A percentile compares a stretch with the other conserved stretches of the same genome.
These are phyloP conservation scores for Jamesozyma hellenica DNA, from an alignment of 805 yeast genomes.

Conservation along the genomic window DNA sequence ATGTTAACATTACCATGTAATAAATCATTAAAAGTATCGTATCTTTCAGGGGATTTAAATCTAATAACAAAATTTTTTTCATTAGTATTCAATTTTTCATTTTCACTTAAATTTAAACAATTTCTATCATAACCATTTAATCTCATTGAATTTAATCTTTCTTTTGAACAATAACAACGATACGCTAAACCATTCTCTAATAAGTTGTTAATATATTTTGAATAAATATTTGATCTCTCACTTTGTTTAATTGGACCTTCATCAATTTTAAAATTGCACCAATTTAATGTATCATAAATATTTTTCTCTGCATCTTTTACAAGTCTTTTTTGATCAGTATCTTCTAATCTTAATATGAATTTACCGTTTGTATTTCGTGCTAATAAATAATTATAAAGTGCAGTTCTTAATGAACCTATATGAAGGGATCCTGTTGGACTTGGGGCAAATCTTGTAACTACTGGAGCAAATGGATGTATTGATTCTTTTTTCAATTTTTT, in stretches of 20 bases:
- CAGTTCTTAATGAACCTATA: constrained; percentile 87
- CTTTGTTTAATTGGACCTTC: constrained; percentile 85
- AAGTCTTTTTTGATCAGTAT: constrained; percentile 77
- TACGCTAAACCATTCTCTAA: constrained; percentile 67
- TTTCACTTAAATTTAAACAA: constrained; percentile 42
- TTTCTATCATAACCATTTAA: constrained; percentile 85
- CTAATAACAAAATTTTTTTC: constrained; percentile 46
- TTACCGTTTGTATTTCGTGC: constrained; percentile 75
- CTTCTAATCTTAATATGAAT: constrained; percentile 78
- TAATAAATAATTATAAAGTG: constrained; percentile 74
- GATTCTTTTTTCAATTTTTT: constrained; percentile 1
- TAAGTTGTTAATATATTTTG: constrained; percentile 45
- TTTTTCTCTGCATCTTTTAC: constrained; percentile 76
- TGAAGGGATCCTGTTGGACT: constrained; percentile 96
- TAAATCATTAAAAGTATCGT: constrained; percentile 60
- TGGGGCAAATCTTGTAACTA: constrained; percentile 90
- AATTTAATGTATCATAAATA: constrained; percentile 60
- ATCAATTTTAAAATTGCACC: constrained; percentile 71
- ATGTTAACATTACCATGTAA: constrained; percentile 68
- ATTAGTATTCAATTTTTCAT: constrained; percentile 28
- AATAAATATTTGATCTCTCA: constrained; percentile 60
- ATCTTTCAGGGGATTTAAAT: constrained; percentile 62
- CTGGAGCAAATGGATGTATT: constrained; percentile 43
- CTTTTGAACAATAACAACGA: constrained; percentile 77
- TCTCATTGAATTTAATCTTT: constrained; percentile 56